A percentile compares a stretch with the other conserved stretches of the same genome.
These are phyloP conservation scores for Pseudofabraea citricarpa DNA, from an alignment of 2,329 filamentous ascomycete genomes.

Conservation along the genomic window DNA sequence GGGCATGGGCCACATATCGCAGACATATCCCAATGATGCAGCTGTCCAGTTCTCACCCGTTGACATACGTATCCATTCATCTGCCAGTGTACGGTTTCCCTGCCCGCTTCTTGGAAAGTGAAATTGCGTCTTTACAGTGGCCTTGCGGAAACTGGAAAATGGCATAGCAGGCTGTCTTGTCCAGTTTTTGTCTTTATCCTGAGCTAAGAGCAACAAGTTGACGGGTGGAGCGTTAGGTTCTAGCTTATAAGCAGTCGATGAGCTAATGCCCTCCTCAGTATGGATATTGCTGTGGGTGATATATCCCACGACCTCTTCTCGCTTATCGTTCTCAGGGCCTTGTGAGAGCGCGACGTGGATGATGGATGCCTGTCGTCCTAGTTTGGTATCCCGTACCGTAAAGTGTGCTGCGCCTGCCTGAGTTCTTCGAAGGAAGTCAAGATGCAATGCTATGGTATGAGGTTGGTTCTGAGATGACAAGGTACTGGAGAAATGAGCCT, in stretches of 20 bases:
- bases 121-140: slow-evolving; percentile 41
- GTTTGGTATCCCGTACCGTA: slow-evolving; percentile 56
- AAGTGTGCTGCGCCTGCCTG: slow-evolving; percentile 51
- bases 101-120: slow-evolving; percentile 46
- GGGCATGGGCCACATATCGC: slow-evolving; percentile 65
- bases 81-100: slow-evolving; percentile 36
- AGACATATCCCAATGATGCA: slow-evolving; percentile 57
- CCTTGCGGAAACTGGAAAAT: slow-evolving; percentile 26
- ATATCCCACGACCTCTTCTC: slow-evolving; percentile 60
- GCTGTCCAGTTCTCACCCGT: slow-evolving; percentile 60
- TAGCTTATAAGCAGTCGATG: slow-evolving; percentile 48
- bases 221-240: slow-evolving; percentile 30
- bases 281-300: slow-evolving; percentile 59
- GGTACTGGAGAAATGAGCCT: slow-evolving; percentile 53
- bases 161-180: slow-evolving; percentile 14
- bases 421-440: slow-evolving; percentile 62
- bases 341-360: slow-evolving; percentile 59
- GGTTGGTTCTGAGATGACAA: slow-evolving; percentile 54
- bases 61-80: slow-evolving; percentile 63
- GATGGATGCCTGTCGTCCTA: slow-evolving; percentile 58
- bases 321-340: slow-evolving; percentile 27
- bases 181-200: slow-evolving; percentile 44
- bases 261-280: slow-evolving; percentile 52
- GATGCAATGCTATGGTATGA: slow-evolving; percentile 58
- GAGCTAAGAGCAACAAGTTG: slow-evolving; percentile 34